Percentiles rank a stretch among this genome's conserved stretches.
These are phyloP conservation scores for Chlorella sp. DNA, from an alignment of 139 green algal genomes.

Conservation along the genomic window DNA sequence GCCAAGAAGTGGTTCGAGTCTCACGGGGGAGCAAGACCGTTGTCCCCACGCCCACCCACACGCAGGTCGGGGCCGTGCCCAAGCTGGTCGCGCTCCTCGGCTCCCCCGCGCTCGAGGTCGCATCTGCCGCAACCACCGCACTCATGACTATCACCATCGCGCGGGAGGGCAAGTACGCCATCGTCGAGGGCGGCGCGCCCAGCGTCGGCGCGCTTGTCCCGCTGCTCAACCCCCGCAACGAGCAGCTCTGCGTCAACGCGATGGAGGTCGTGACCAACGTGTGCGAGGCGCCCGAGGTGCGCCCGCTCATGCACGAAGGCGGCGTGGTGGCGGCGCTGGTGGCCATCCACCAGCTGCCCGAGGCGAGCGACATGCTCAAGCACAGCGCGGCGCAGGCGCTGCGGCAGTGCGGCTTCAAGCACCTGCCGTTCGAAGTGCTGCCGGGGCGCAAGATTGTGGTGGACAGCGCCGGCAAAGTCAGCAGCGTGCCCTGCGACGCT, in stretches of 20 bases:
- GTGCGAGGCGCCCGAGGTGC: slow-evolving; percentile 22
- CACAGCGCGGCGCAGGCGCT: slow-evolving; percentile 24
- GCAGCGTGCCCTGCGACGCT: neutral
- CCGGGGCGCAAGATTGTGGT: neutral
- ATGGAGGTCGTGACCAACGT: slow-evolving; percentile 20
- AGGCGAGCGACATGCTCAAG: slow-evolving; percentile 9
- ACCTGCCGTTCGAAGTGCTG: slow-evolving; percentile 24
- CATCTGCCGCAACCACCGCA: slow-evolving; percentile 27
- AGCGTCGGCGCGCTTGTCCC: slow-evolving; percentile 4
- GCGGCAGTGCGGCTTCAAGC: slow-evolving; percentile 33
- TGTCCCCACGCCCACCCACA: neutral
- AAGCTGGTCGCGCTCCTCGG: slow-evolving; percentile 20
- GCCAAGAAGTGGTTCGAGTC: too few species aligned
- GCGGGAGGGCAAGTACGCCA: slow-evolving; percentile 40
- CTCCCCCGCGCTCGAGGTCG: slow-evolving; percentile 3
- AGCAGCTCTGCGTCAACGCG: slow-evolving; percentile 19
- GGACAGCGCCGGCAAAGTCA: neutral
- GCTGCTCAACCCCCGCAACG: slow-evolving; percentile 10
- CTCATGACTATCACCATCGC: slow-evolving; percentile 38
- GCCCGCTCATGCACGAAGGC: slow-evolving; percentile 5
- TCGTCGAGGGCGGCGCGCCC: slow-evolving; percentile 13
- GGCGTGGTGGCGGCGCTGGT: slow-evolving; percentile 13
- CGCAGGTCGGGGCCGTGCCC: slow-evolving; percentile 14
- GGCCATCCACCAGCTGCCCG: slow-evolving; percentile 12
- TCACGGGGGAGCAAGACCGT: too few species aligned